phyloP scores from a whole-genome alignment of 2,329 filamentous ascomycete species.

The Geosmithia morbida region DNA sequence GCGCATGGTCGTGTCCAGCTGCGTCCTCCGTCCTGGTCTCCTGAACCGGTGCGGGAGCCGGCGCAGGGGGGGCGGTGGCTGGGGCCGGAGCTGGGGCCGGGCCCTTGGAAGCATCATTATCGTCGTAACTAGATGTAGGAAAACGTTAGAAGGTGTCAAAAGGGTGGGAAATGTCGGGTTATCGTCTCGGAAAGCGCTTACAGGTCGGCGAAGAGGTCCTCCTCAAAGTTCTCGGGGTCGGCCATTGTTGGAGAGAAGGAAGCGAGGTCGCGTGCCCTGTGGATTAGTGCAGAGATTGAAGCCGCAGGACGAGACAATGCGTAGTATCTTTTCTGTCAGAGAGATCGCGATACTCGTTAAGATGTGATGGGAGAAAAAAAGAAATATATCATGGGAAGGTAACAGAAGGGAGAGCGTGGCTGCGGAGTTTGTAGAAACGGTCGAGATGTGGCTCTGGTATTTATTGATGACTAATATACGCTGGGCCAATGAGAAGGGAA shows the following conservation, averaged over 20 bases:
- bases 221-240: constrained; percentile 70
- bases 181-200: constrained; percentile 29
- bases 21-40: constrained; percentile 1
- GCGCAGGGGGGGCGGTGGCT: constrained; percentile 5
- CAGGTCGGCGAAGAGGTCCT: constrained; percentile 94
- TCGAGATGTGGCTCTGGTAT: not conserved
- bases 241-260: constrained; percentile 48
- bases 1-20: constrained; percentile 7
- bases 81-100: constrained; percentile 12
- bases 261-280: not conserved
- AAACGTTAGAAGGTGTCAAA: not conserved
- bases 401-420: not conserved
- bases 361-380: not conserved
- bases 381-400: not conserved
- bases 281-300: not conserved
- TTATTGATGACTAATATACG: not conserved
- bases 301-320: not conserved
- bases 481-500: not conserved
- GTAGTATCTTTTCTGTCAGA: too few relatives aligned
- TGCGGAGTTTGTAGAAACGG: not conserved
- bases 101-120: constrained; percentile 35
- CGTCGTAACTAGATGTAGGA: constrained; percentile 43
- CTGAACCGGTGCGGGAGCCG: constrained; percentile 8
- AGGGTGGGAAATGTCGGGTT: not conserved
- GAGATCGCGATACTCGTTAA: not conserved